These are phyloP conservation scores for Melampsora americana DNA, from an alignment of 1,284 basidiomycete genomes.

Conservation along the genomic window DNA sequence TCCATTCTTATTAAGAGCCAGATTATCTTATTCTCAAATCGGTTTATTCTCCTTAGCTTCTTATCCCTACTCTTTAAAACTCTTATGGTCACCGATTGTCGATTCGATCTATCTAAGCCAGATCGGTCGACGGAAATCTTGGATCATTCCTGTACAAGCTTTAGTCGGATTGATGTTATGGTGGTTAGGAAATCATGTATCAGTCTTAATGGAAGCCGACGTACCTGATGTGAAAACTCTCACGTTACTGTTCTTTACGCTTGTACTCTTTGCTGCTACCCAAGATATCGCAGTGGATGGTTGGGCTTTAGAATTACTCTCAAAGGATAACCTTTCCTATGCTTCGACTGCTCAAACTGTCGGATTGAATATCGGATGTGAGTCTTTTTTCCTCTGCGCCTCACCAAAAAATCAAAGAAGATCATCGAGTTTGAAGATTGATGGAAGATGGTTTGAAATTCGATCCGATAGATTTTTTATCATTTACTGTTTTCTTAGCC, in stretches of 20 bases:
- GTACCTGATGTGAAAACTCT: constrained; percentile 74
- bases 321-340: constrained; percentile 89
- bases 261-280: constrained; percentile 93
- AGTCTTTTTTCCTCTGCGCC: background rate
- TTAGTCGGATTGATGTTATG: constrained; percentile 85
- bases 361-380: constrained; percentile 84
- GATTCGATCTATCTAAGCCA: constrained; percentile 80
- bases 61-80: constrained; percentile 95
- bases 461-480: constrained; percentile 65
- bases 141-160: constrained; percentile 96
- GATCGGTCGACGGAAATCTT: constrained; percentile 87
- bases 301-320: constrained; percentile 97
- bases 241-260: constrained; percentile 79
- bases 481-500: constrained; percentile 95
- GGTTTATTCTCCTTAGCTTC: constrained; percentile 89
- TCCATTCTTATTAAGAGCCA: constrained; percentile 90
- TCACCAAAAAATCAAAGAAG: too few species aligned
- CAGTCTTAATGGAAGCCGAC: constrained; percentile 78
- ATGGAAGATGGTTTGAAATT: background rate
- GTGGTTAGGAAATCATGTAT: constrained; percentile 76
- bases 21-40: constrained; percentile 92
- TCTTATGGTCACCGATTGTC: constrained; percentile 96
- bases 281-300: constrained; percentile 99
- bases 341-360: constrained; percentile 98
- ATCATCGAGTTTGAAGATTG: too few species aligned